These are phyloP conservation scores for Talaromyces sp. DNA, from an alignment of 2,329 filamentous ascomycete genomes.

Conservation along the genomic window DNA sequence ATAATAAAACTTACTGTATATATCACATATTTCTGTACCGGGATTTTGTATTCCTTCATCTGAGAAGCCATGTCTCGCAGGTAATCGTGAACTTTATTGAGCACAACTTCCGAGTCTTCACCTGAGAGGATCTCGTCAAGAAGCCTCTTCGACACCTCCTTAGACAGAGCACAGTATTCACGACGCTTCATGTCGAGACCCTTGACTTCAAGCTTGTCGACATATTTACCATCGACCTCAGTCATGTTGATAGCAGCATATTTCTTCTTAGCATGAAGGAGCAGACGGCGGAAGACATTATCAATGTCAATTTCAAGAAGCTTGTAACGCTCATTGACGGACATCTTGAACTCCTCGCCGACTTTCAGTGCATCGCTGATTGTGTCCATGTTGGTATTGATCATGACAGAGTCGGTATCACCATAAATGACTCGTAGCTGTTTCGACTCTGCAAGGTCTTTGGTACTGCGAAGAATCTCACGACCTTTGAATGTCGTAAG, in stretches of 20 bases:
- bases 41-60: constrained; percentile 76
- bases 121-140: constrained; percentile 94
- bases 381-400: constrained; percentile 95
- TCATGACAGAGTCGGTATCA: constrained; percentile 99
- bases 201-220: constrained; percentile 96
- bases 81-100: constrained; percentile 89
- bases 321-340: constrained; percentile 89
- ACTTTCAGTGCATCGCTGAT: constrained; percentile 86
- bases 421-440: constrained; percentile 95
- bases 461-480: constrained; percentile 93
- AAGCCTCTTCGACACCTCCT: constrained; percentile 85
- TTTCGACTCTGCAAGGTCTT: constrained; percentile 87
- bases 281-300: constrained; percentile 87
- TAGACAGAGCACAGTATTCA: constrained; percentile 93
- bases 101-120: constrained; percentile 80
- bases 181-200: constrained; percentile 96
- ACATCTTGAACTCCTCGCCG: constrained; percentile 88
- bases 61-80: constrained; percentile 75
- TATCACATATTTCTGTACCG: constrained; percentile 87
- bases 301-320: constrained; percentile 97
- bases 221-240: constrained; percentile 79
- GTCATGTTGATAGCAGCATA: constrained; percentile 95
- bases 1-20: constrained; percentile 58
- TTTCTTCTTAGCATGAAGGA: constrained; percentile 98
- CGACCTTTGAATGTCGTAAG: constrained; percentile 96